Base-by-base conservation (phyloP, 257 asterid genomes). In the Lycium barbarum region DNA sequence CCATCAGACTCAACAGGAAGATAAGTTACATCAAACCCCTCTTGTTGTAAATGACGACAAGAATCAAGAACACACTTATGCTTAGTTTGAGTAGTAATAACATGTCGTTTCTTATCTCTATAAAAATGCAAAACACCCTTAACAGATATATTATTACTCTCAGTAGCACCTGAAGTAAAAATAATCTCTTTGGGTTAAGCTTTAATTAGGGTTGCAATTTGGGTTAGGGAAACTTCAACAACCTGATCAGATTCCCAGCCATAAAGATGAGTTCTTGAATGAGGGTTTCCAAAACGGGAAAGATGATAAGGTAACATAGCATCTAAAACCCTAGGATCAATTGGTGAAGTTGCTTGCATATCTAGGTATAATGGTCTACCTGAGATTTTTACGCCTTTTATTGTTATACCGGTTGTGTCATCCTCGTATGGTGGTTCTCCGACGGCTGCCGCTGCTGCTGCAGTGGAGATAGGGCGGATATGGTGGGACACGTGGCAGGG, bases 231-330 rank as follows among this genome's bases (percentile, higher is more conserved):
- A 2, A 85, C 26, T 66, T 97, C 99, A 54, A 97, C 98, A 59
- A 98, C 99, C 47, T 83, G 86, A 74, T 97, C 98, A 5, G 98
- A 97, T 88, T 97, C 98, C 98, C 99, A 97, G 82, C 99, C 99
- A 93, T 97, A 97, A 47, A 95, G 94, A 78, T 97, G 99, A 78
- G 99, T 95, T 4, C 98, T 92, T 6, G 99, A 97, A 76, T 95
- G 99, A 26, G 98, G 99, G 88, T 97, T 97, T 5, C 99, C 99
- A 88, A 82, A 97, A 36, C 87, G 96, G 53, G 97, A 93, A 84
- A 97, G 79, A 33, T 92, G 88, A 80, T 86, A 97, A 20, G 99
- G 99, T 1, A 95, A 97, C 98, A 97, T 97, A 33, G 97, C 91
- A 83, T 97, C 99, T 6, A 97, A 93, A 3, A 97, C 98, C 51